Percentiles rank a stretch among this genome's conserved stretches.
These are phyloP conservation scores for Aciculosporium take DNA, from an alignment of 2,329 filamentous ascomycete species.

Conservation along the genomic window DNA sequence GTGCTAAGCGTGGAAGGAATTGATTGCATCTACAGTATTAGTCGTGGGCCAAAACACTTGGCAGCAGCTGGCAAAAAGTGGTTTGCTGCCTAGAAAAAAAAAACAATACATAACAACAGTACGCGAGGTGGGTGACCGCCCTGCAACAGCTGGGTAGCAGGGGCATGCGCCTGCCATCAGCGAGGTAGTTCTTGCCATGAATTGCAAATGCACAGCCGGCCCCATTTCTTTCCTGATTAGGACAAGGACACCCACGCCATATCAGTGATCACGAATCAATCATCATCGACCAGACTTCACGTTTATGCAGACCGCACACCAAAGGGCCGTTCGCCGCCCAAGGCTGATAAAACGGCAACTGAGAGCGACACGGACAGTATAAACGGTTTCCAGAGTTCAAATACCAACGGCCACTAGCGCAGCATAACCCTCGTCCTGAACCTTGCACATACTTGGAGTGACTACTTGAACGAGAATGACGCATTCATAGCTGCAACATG, in stretches of 20 bases:
- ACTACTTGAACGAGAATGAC: background rate
- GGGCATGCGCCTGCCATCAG: background rate
- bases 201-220: too few species aligned
- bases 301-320: too few species aligned
- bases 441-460: background rate
- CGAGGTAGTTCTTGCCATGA: background rate
- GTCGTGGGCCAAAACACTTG: constrained; percentile 17
- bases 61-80: constrained; percentile 6
- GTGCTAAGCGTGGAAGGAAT: constrained; percentile 10
- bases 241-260: too few species aligned
- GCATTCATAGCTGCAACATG: background rate
- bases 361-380: too few species aligned
- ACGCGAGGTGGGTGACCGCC: too few species aligned
- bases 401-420: too few species aligned
- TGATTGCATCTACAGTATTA: constrained; percentile 14
- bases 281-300: too few species aligned
- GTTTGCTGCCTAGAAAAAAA: background rate
- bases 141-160: background rate
- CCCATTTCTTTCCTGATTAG: too few species aligned
- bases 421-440: background rate
- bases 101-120: background rate
- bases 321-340: too few species aligned
- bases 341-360: too few species aligned
- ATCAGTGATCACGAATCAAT: too few species aligned
- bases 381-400: too few species aligned